Conservation (phyloP, 805 yeast genomes). For the Candida alai region DNA sequence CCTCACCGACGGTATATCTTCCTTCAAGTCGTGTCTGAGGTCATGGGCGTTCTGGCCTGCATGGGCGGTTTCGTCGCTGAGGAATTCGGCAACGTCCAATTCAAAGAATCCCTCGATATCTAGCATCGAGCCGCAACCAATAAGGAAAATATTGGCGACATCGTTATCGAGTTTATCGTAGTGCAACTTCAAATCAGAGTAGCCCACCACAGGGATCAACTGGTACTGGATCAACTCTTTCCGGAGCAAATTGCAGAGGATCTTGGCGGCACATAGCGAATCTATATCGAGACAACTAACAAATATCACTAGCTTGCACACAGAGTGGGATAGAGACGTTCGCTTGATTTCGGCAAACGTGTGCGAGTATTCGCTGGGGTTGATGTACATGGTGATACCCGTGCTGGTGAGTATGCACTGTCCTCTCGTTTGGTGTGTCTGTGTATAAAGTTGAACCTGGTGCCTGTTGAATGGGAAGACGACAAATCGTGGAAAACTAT, state of each 20-base stretch:
- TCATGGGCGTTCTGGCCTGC: slow-evolving; percentile 13
- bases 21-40: slow-evolving; percentile 18
- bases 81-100: slow-evolving; percentile 51
- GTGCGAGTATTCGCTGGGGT: slow-evolving; percentile 61
- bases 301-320: slow-evolving; percentile 82
- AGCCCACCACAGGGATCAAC: slow-evolving; percentile 90
- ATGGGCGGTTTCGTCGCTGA: slow-evolving; percentile 23
- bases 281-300: slow-evolving; percentile 90
- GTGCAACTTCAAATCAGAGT: slow-evolving; percentile 66
- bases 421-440: too few species aligned
- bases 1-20: slow-evolving; percentile 22
- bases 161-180: slow-evolving; percentile 66
- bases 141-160: slow-evolving; percentile 66
- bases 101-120: slow-evolving; percentile 76
- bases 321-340: slow-evolving; percentile 84
- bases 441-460: too few species aligned
- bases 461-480: too few species aligned
- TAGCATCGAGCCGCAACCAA: slow-evolving; percentile 93
- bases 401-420: too few species aligned
- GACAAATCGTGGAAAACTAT: too few species aligned
- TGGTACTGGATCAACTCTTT: slow-evolving; percentile 84
- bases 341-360: slow-evolving; percentile 66
- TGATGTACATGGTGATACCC: slow-evolving; percentile 72
- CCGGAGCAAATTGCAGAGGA: slow-evolving; percentile 66
- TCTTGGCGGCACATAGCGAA: slow-evolving; percentile 84